Evolutionary conservation across 2,329 filamentous ascomycete genomes (phyloP), one percentile per base, ranked within the genome.

Genomic region (Ustulina deusta): DNA sequence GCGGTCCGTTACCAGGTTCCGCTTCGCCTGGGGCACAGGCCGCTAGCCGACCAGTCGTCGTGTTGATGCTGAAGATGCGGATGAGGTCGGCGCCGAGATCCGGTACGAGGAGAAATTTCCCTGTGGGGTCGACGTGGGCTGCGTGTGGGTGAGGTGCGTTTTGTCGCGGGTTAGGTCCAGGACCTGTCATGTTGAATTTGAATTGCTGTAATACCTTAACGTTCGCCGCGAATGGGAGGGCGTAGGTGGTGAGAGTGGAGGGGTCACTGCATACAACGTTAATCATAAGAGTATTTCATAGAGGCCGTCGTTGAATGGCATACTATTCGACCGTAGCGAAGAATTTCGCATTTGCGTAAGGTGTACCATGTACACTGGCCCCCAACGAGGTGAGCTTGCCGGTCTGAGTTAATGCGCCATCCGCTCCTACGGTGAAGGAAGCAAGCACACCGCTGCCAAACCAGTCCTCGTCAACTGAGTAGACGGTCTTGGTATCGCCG

Each of bases 1-100:
- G 82, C 0, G 86, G 86, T 0, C 86, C 86, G 44, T 84, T 82
- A 7, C 85, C 86, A 0, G 82, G 73, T 2, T 76, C 78, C 0
- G 83, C 78, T 32, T 77, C 72, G n/a, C 79, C 82, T 1, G 82
- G 75, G 6, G 80, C 74, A 67, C 84, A 86, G 13, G 82, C 78
- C 0, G 81, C 82, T 20, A 88, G 80, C 46, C 75, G 73, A 9
- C 86, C 85, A 0, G 79, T 82, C 2, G 61, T 66, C 25, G 80
- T 71, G 70, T 85, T 79, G 72, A 88, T 84, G 74, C 78, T 79
- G 78, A 85, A 86, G 71, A 88, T 82, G 65, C 85, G 85, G 61
- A 87, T 79, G 25, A 85, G 73, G 71, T 89, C 86, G 5, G 85
- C 83, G 38, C 86, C 86, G 2, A 88, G 81, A 69, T 89, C 86